Base-by-base conservation (phyloP, 768 basidiomycete species). In the Vararia minispora region DNA sequence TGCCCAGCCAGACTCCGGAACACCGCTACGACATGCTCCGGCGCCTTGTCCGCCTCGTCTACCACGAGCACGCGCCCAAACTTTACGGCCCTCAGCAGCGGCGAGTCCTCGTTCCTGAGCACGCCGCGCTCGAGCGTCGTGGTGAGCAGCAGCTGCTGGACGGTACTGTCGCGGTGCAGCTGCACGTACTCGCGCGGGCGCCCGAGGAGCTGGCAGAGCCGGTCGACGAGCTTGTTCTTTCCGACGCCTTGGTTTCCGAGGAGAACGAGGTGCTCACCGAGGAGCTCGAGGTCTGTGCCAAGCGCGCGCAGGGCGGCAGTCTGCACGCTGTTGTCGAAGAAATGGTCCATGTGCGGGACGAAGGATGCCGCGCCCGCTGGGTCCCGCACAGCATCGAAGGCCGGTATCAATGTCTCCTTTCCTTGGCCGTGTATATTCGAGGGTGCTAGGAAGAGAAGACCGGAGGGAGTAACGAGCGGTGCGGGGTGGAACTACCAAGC, bases 231-330 rank as follows among this genome's bases (percentile, higher is more conserved):
- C 56, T 78, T 79, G 52, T 80, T 80, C 63, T 79, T 80, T 12
- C 78, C 78, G 10, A 80, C 78, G 26, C 78, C 78, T 69, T 75
- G 78, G 50, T 81, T 81, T 14, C 78, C 78, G 1, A 81, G 58
- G 8, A 81, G 50, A 4, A 81, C 75, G 22, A 79, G 59, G 53
- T 81, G 77, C 48, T 79, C 76, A 5, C 69, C 65, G 8, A 79
- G 54, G 8, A 77, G 40, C 53, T 78, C 76, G 20, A 79, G 43
- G 48, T 81, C 78, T 17, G 76, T 63, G 0, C 72, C 78, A 24
- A 79, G 56, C 44, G 79, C 76, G 5, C 72, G 63, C 77, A 81
- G 79, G 29, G 77, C 53, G 8, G 72, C 74, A 4, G 74, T 75
- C 53, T 81, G 78, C 39, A 79, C 50, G 43, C 74, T 76, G 45